Evolutionary conservation across 1,284 basidiomycete genomes (phyloP).

Genomic region (Cryptococcus sp.): DNA sequence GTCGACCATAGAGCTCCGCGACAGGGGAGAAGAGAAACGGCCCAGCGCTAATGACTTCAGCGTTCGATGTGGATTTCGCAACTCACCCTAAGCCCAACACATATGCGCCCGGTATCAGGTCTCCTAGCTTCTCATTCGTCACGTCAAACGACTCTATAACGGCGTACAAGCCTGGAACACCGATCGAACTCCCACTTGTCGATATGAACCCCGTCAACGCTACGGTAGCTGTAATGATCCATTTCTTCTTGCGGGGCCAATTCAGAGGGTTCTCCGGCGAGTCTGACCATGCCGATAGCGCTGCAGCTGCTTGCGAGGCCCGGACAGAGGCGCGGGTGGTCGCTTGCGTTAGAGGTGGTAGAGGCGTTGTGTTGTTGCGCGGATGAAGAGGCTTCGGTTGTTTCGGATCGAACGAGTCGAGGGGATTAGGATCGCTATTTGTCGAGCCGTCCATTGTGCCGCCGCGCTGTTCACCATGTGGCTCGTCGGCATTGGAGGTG

Average conservation of each 20-base stretch:
- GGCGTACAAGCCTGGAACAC: slow-evolving; percentile 44
- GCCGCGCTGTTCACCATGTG: too few species aligned
- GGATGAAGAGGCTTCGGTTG: too few species aligned
- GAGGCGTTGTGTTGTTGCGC: neutral
- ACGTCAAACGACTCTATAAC: slow-evolving; percentile 41
- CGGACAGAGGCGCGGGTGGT: slow-evolving; percentile 25
- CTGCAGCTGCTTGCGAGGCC: slow-evolving; percentile 28
- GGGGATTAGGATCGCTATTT: too few species aligned
- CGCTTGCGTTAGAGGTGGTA: slow-evolving; percentile 17
- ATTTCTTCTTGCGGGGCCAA: slow-evolving; percentile 37
- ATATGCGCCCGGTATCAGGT: slow-evolving; percentile 44
- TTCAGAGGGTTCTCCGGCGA: slow-evolving; percentile 44
- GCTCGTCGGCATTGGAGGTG: too few species aligned
- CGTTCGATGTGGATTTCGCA: neutral
- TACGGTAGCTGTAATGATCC: slow-evolving; percentile 39
- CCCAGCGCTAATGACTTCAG: slow-evolving; percentile 31
- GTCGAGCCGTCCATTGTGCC: too few species aligned
- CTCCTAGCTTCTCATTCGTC: slow-evolving; percentile 41
- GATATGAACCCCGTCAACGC: slow-evolving; percentile 49
- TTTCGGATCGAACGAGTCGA: too few species aligned
- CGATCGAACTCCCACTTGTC: slow-evolving; percentile 46
- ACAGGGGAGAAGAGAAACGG: slow-evolving; percentile 57
- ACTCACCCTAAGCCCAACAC: slow-evolving; percentile 50
- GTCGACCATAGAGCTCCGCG: slow-evolving; percentile 55
- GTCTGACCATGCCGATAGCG: slow-evolving; percentile 30